phyloP scores from a whole-genome alignment of 2,329 filamentous ascomycete genomes.

The Xylariaceae sp. region DNA sequence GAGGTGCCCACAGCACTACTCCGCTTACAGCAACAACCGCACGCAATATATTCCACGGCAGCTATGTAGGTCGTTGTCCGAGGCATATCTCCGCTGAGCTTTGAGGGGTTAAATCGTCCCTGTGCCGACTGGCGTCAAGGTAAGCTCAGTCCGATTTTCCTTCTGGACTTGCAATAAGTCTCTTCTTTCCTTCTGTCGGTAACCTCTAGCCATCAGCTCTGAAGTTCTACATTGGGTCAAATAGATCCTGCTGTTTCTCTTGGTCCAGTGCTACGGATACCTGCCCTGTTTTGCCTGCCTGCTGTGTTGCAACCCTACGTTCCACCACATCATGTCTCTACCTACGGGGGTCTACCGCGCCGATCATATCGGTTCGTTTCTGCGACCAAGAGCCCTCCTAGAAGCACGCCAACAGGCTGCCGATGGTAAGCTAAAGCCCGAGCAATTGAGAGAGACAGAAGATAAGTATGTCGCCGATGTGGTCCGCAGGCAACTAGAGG shows the following conservation, averaged over 20 bases:
- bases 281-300: neutral
- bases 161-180: slow-evolving; percentile 12
- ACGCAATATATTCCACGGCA: slow-evolving; percentile 25
- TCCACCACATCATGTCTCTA: slow-evolving; percentile 40
- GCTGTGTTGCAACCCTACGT: slow-evolving; percentile 12
- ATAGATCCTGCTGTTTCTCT: neutral
- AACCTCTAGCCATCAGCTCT: neutral
- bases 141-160: slow-evolving; percentile 6
- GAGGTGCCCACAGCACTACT: slow-evolving; percentile 23
- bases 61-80: slow-evolving; percentile 23
- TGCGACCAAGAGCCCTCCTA: slow-evolving; percentile 53
- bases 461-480: slow-evolving; percentile 52
- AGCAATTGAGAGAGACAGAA: slow-evolving; percentile 53
- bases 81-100: slow-evolving; percentile 12
- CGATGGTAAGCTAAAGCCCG: slow-evolving; percentile 43
- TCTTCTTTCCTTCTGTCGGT: slow-evolving; percentile 5
- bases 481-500: slow-evolving; percentile 51
- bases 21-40: slow-evolving; percentile 23
- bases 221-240: slow-evolving; percentile 3
- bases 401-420: slow-evolving; percentile 51
- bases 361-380: slow-evolving; percentile 60
- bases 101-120: slow-evolving; percentile 9
- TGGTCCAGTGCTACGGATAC: slow-evolving; percentile 2
- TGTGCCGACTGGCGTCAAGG: slow-evolving; percentile 8
- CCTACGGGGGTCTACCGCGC: slow-evolving; percentile 50